Conservation (phyloP, 306 rosid species). For the Albizia julibrissin region DNA sequence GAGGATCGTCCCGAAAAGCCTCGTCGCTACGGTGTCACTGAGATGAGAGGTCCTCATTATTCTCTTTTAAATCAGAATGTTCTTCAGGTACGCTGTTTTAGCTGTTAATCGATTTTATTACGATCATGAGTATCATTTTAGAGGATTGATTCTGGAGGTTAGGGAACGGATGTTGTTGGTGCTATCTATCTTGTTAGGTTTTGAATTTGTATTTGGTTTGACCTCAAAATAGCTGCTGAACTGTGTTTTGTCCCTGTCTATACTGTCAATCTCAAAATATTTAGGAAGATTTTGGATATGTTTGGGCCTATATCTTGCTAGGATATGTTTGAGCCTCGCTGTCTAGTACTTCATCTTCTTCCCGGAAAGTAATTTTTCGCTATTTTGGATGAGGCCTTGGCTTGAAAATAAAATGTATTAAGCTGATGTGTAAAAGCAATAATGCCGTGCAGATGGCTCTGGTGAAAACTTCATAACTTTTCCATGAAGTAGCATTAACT, state of each 20-base stretch:
- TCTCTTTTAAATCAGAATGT: slow-evolving; percentile 54
- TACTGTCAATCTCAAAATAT: background rate
- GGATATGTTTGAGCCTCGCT: background rate
- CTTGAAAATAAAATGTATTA: background rate
- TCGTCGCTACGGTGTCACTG: slow-evolving; percentile 82
- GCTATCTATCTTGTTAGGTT: background rate
- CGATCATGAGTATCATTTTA: background rate
- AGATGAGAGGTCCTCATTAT: slow-evolving; percentile 74
- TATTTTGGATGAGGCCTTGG: background rate
- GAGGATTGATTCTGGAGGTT: background rate
- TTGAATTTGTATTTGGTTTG: background rate
- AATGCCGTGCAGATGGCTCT: background rate
- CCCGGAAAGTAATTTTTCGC: background rate
- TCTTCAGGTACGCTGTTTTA: slow-evolving; percentile 56
- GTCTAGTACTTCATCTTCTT: background rate
- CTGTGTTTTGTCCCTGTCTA: too few relatives aligned
- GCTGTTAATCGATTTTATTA: background rate
- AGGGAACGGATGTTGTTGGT: background rate
- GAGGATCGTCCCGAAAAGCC: slow-evolving; percentile 93
- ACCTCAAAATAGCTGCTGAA: background rate
- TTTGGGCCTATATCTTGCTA: background rate
- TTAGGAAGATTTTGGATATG: background rate
- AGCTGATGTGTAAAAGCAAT: background rate
- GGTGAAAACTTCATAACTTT: background rate
- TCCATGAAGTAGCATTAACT: background rate